These are phyloP conservation scores for Cicer yamashitae DNA, from an alignment of 306 rosid species.

Conservation along the genomic window DNA sequence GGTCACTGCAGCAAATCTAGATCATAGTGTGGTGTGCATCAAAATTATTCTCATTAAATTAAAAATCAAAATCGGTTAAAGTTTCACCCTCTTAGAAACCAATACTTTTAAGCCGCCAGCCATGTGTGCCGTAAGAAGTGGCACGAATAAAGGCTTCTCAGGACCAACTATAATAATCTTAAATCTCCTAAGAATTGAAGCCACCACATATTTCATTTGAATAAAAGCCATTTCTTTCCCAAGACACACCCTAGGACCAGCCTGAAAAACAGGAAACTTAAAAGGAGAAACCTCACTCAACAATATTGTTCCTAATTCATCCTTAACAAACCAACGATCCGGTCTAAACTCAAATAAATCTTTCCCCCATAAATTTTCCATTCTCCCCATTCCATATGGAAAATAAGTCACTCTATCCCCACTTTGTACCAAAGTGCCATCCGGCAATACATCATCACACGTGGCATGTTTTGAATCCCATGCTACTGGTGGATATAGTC, in stretches of 20 bases:
- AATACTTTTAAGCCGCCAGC: constrained; percentile 77
- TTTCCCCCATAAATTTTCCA: constrained; percentile 83
- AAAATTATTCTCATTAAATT: no score
- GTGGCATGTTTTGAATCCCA: constrained; percentile 95
- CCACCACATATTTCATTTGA: constrained; percentile 81
- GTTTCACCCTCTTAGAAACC: constrained; percentile 57
- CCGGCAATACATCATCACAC: constrained; percentile 67
- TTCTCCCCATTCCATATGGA: constrained; percentile 95
- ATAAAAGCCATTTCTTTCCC: constrained; percentile 92
- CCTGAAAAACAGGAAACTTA: constrained; percentile 81
- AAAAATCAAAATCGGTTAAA: constrained; percentile 7
- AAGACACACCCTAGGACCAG: constrained; percentile 88
- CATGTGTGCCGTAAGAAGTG: constrained; percentile 90
- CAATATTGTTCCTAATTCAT: constrained; percentile 36
- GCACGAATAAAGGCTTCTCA: constrained; percentile 71
- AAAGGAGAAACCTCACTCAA: constrained; percentile 64
- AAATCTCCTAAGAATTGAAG: constrained; percentile 64
- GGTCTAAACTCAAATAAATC: constrained; percentile 79
- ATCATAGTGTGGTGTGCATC: no score
- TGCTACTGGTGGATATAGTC: constrained; percentile 86
- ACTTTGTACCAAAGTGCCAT: constrained; percentile 62
- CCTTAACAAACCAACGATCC: constrained; percentile 70
- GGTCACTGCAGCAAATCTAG: no score
- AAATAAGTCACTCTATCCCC: constrained; percentile 90
- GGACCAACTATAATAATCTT: constrained; percentile 51